Evolutionary conservation across 208 protist genomes (phyloP).

Genomic region (Crithidia expoeki): DNA sequence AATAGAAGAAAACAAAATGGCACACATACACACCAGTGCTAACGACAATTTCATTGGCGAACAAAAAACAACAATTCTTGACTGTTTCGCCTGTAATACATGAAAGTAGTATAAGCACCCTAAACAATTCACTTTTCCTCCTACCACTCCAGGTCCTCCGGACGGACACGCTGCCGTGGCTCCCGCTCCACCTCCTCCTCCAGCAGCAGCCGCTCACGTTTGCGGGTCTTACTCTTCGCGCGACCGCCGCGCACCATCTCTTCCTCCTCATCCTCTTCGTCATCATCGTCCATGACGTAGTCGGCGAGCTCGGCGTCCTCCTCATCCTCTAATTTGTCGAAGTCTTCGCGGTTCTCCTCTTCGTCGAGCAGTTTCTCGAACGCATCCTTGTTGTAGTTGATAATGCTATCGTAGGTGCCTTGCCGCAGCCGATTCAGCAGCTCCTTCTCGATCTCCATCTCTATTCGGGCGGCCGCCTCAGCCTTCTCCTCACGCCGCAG

Average conservation of each 20-base stretch:
- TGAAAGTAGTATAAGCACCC: too few relatives aligned
- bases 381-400: slow-evolving; percentile 90
- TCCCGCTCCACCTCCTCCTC: slow-evolving; percentile 89
- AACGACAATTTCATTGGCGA: too few relatives aligned
- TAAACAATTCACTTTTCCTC: too few relatives aligned
- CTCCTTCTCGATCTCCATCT: slow-evolving; percentile 97
- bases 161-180: slow-evolving; percentile 48
- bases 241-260: slow-evolving; percentile 32
- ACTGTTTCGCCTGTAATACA: too few relatives aligned
- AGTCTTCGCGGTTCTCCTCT: slow-evolving; percentile 84
- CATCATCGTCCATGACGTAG: slow-evolving; percentile 91
- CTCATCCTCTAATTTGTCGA: slow-evolving; percentile 74
- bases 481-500: slow-evolving; percentile 96
- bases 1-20: too few relatives aligned
- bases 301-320: slow-evolving; percentile 89
- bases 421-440: slow-evolving; percentile 96
- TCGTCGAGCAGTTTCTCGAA: slow-evolving; percentile 89
- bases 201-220: slow-evolving; percentile 77
- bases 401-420: slow-evolving; percentile 92
- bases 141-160: slow-evolving; percentile 85
- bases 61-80: too few relatives aligned
- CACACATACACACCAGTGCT: too few relatives aligned
- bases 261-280: slow-evolving; percentile 58
- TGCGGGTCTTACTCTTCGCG: slow-evolving; percentile 27
- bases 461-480: slow-evolving; percentile 95